phyloP scores from a whole-genome alignment of 352 stramenopile genomes.

The Globisporangium irregulare region DNA sequence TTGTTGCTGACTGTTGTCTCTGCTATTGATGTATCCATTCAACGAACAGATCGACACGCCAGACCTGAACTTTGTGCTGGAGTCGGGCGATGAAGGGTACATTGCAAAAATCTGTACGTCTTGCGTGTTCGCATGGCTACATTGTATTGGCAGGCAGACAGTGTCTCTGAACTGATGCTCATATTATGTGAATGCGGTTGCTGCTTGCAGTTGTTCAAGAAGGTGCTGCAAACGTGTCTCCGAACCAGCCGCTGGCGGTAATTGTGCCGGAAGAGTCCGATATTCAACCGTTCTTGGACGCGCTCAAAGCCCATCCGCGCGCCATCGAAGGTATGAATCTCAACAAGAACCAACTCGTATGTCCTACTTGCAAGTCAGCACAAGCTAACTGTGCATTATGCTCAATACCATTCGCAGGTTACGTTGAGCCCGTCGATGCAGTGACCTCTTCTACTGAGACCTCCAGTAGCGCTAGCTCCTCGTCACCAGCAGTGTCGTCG shows the following conservation, averaged over 20 bases:
- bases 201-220: constrained; percentile 55
- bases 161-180: background rate
- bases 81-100: constrained; percentile 77
- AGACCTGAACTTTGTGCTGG: constrained; percentile 76
- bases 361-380: background rate
- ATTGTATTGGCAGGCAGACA: background rate
- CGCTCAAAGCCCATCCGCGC: constrained; percentile 48
- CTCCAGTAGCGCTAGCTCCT: constrained; percentile 5
- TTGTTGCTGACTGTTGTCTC: background rate
- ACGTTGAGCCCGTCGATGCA: constrained; percentile 21
- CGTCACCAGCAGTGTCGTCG: constrained; percentile 8
- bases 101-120: constrained; percentile 40
- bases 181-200: background rate
- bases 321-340: constrained; percentile 56
- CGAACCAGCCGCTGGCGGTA: constrained; percentile 69
- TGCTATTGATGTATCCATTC: background rate
- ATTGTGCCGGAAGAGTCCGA: constrained; percentile 69
- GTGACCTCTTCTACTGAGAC: constrained; percentile 12
- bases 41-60: constrained; percentile 73
- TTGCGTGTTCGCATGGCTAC: background rate
- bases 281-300: constrained; percentile 58
- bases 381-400: background rate
- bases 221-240: constrained; percentile 46
- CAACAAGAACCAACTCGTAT: background rate
- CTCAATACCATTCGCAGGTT: constrained; percentile 23